Base-by-base conservation (phyloP, 208 protist species). In the Wallacemonas sp. region DNA sequence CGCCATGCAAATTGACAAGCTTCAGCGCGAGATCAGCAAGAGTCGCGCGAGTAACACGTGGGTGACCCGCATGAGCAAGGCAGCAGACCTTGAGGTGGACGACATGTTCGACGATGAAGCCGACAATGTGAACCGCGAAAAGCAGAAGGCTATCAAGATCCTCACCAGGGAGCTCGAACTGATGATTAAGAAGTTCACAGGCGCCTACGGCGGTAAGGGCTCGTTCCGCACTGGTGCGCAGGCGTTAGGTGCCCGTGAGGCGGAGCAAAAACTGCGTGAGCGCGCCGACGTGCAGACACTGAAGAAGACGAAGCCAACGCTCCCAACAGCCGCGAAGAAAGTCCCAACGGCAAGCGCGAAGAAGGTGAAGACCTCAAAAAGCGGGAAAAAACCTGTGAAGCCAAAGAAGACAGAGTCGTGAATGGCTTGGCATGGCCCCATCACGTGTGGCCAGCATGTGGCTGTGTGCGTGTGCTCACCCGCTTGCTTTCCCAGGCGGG, bases 11-110 rank as follows among this genome's bases (percentile, higher is more conserved):
- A 92, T 96, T 63, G 91, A 96, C 57, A 94, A 93, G 70, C 73
- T 95, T 22, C 80, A 89, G 61, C 89, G 87, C 50, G 87, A 93
- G 67, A 83, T 96, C 63, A 75, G 80, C 54, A 96, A 94, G 72
- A 83, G 66, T 21, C 54, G 73, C 10, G 88, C 86, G 10, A 71
- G 52, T 41, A 89, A 91, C 42, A 73, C 64, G 44, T 92, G 85
- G 85, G 86, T 87, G 38, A 79, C 42, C n/a, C 83, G 84, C 60
- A 87, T 93, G 81, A 87, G 71, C 29, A 71, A 72, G 30, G 72
- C 87, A 36, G 88, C 88, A 12, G 82, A 93, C 48, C 75, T 95
- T 33, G 87, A 96, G 17, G 78, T 78, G 39, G 85, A 87, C 33
- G 86, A 94, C 73, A 89, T 94, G 83, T 68, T 91, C 54, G 85